These are phyloP conservation scores for Nigrograna mackinnonii DNA, from an alignment of 2,329 filamentous ascomycete species.

Conservation along the genomic window DNA sequence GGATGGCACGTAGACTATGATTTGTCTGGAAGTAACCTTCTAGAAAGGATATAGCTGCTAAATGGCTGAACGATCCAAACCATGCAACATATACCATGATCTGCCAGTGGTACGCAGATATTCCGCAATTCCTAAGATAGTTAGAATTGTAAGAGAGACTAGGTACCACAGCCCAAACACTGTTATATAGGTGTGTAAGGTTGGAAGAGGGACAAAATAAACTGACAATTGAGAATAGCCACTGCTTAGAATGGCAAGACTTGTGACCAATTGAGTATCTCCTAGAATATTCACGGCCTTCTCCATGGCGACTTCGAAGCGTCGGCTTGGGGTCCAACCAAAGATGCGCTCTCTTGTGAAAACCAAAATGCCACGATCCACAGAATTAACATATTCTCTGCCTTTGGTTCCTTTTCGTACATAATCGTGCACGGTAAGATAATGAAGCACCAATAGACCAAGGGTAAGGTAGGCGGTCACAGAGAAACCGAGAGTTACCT, in stretches of 20 bases:
- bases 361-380: slow-evolving; percentile 16
- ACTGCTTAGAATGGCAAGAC: slow-evolving; percentile 21
- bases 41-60: slow-evolving; percentile 22
- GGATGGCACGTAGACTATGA: slow-evolving; percentile 19
- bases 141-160: too few relatives aligned
- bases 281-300: slow-evolving; percentile 31
- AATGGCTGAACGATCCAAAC: slow-evolving; percentile 24
- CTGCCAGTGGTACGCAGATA: slow-evolving; percentile 30
- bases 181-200: too few relatives aligned
- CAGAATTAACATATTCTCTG: slow-evolving; percentile 11
- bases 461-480: slow-evolving; percentile 27
- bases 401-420: slow-evolving; percentile 4
- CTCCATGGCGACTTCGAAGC: slow-evolving; percentile 28
- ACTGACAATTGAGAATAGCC: slow-evolving; percentile 26
- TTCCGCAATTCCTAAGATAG: too few relatives aligned
- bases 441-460: slow-evolving; percentile 19
- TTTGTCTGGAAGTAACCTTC: slow-evolving; percentile 22
- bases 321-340: slow-evolving; percentile 21
- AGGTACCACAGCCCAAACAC: too few relatives aligned
- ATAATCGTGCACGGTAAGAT: slow-evolving; percentile 16
- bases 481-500: slow-evolving; percentile 31
- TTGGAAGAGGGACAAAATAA: too few relatives aligned
- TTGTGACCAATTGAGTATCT: slow-evolving; percentile 28
- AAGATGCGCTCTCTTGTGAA: slow-evolving; percentile 15
- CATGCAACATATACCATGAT: slow-evolving; percentile 28